Percentiles rank a stretch among this genome's conserved stretches.
Conservation (phyloP, 2,329 filamentous ascomycete species). For the Bipolaris sorokiniana region DNA sequence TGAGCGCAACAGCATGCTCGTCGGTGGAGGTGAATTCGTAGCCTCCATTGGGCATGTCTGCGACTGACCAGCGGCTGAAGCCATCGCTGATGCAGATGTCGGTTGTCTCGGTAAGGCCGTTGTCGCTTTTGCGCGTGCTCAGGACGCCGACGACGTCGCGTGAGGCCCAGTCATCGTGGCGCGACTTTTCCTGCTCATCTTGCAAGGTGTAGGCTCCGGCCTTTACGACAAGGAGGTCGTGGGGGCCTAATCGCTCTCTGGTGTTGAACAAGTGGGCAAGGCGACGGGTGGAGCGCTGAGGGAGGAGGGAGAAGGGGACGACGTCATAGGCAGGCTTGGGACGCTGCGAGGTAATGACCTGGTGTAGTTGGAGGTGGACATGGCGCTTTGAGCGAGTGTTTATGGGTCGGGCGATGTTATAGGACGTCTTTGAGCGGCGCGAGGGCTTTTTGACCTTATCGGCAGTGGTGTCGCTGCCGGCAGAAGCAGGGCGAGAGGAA, state of each 20-base stretch:
- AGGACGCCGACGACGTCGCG: conserved; percentile 71
- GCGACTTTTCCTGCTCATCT: conserved; percentile 52
- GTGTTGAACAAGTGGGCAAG: conserved; percentile 69
- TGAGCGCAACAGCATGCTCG: conserved; percentile 63
- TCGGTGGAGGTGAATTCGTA: conserved; percentile 66
- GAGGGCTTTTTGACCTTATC: conserved; percentile 53
- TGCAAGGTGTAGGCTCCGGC: conserved; percentile 67
- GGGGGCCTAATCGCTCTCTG: conserved; percentile 67
- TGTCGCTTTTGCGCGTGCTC: conserved; percentile 63
- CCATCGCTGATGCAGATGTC: conserved; percentile 68
- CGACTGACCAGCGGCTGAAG: conserved; percentile 53
- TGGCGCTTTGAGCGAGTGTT: conserved; percentile 66
- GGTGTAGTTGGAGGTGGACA: conserved; percentile 74
- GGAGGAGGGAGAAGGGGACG: conserved; percentile 70
- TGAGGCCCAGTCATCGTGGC: conserved; percentile 59
- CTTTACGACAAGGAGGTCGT: conserved; percentile 73
- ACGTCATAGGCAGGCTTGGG: conserved; percentile 74
- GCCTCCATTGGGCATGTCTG: conserved; percentile 51
- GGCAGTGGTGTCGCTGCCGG: conserved; percentile 44
- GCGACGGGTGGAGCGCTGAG: conserved; percentile 53
- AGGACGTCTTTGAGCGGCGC: conserved; percentile 65
- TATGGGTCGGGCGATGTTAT: conserved; percentile 71
- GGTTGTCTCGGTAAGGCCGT: conserved; percentile 64
- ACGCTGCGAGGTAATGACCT: conserved; percentile 64
- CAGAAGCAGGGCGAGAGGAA: conserved; percentile 48